Conservation (phyloP, 495 filamentous ascomycete genomes). For the Neurospora sp. region DNA sequence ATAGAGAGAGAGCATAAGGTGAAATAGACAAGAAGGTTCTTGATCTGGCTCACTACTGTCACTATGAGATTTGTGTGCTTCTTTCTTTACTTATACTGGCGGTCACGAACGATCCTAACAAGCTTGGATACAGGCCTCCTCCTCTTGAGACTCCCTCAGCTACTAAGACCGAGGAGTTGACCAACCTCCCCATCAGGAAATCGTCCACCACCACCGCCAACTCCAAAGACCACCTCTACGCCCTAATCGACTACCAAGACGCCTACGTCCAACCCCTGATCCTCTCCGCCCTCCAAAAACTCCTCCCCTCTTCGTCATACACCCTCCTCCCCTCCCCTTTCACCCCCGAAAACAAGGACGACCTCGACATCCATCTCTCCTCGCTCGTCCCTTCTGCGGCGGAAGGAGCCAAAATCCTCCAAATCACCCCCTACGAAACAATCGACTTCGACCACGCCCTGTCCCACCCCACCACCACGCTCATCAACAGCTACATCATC, state of each 20-base stretch:
- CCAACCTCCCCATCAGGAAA: neutral
- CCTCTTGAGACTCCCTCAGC: neutral
- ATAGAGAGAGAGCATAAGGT: slow-evolving; percentile 22
- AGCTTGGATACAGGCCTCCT: neutral
- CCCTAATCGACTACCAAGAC: slow-evolving; percentile 75
- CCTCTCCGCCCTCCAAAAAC: slow-evolving; percentile 52
- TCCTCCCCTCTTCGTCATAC: slow-evolving; percentile 40
- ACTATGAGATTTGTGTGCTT: slow-evolving; percentile 5
- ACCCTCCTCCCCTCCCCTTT: slow-evolving; percentile 21
- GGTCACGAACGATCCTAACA: neutral
- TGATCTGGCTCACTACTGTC: slow-evolving; percentile 4
- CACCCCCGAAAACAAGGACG: neutral
- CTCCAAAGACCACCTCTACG: slow-evolving; percentile 44
- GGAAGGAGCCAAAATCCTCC: slow-evolving; percentile 49
- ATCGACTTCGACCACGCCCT: slow-evolving; percentile 71
- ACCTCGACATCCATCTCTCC: slow-evolving; percentile 20
- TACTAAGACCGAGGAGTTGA: neutral
- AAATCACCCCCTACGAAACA: slow-evolving; percentile 78
- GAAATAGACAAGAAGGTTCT: slow-evolving; percentile 16
- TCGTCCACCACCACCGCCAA: neutral
- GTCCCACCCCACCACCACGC: slow-evolving; percentile 44
- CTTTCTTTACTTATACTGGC: neutral
- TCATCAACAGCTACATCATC: slow-evolving; percentile 80
- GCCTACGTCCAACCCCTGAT: slow-evolving; percentile 78
- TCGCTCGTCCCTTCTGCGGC: slow-evolving; percentile 20